A percentile compares a stretch with the other conserved stretches of the same genome.
phyloP scores from a whole-genome alignment of 1,284 basidiomycete species.

The Golubevia sp. region DNA sequence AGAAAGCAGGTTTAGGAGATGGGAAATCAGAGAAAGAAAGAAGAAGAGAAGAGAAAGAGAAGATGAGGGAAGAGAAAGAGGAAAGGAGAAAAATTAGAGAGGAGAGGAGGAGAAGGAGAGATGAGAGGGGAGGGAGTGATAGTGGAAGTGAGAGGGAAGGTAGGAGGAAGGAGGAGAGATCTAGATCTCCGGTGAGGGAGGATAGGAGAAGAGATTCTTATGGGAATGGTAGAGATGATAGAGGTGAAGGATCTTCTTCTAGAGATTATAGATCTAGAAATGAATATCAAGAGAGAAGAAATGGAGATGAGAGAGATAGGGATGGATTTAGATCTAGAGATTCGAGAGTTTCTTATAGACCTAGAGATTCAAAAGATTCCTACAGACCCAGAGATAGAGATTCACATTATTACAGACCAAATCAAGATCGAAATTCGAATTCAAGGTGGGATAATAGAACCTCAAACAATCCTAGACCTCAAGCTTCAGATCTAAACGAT shows the following conservation, averaged over 20 bases:
- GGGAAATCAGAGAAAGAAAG: slow-evolving; percentile 65
- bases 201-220: neutral
- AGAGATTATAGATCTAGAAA: neutral
- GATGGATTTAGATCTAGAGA: neutral
- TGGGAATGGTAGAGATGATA: neutral
- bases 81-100: slow-evolving; percentile 19
- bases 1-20: slow-evolving; percentile 73
- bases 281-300: neutral
- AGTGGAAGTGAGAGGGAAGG: neutral
- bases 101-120: too few species aligned
- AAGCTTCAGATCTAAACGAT: neutral
- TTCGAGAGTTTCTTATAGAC: neutral
- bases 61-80: slow-evolving; percentile 69
- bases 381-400: neutral
- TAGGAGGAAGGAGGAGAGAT: neutral
- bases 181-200: neutral
- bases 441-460: neutral
- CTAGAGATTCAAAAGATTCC: neutral
- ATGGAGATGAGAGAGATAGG: neutral
- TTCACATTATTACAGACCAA: neutral
- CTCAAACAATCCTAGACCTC: neutral
- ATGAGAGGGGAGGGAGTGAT: too few species aligned
- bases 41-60: slow-evolving; percentile 69
- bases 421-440: neutral
- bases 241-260: neutral